Percentiles rank a stretch among this genome's conserved stretches.
These are phyloP conservation scores for Xylaria telfairii DNA, from an alignment of 495 filamentous ascomycete species.

Conservation along the genomic window DNA sequence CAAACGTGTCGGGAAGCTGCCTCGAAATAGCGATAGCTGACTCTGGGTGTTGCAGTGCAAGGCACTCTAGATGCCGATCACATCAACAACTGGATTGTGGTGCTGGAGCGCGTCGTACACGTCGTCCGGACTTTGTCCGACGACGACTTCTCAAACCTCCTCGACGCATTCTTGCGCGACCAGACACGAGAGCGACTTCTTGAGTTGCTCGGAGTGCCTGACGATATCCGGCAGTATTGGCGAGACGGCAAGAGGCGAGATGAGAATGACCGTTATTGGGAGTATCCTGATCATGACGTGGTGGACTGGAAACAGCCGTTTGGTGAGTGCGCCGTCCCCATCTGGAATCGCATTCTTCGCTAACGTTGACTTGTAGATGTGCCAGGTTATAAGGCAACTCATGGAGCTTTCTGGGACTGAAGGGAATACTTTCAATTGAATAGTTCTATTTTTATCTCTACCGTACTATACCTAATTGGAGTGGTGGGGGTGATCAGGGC, in stretches of 20 bases:
- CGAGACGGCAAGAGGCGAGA: constrained; percentile 8
- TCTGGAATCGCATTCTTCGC: not conserved
- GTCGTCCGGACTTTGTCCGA: constrained; percentile 8
- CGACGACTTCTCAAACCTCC: not conserved
- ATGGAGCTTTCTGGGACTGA: constrained; percentile 20
- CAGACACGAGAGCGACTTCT: constrained; percentile 4
- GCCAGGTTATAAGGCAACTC: constrained; percentile 23
- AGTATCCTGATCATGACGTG: constrained; percentile 30
- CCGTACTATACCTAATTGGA: not conserved
- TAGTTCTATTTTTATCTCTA: not conserved
- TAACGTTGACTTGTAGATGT: constrained; percentile 7
- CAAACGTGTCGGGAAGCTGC: not conserved
- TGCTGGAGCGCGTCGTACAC: constrained; percentile 22
- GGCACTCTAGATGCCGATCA: constrained; percentile 36
- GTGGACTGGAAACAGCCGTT: constrained; percentile 35
- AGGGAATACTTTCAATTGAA: not conserved
- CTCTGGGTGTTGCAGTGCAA: constrained; percentile 23
- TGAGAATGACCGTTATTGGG: not conserved
- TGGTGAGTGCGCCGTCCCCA: not conserved
- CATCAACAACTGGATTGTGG: constrained; percentile 32
- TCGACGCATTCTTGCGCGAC: not conserved
- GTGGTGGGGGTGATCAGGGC: not conserved
- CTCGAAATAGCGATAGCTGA: not conserved
- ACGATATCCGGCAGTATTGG: constrained; percentile 22
- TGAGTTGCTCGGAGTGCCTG: constrained; percentile 11